Evolutionary conservation across 495 filamentous ascomycete species (phyloP).

Genomic region (Neurospora tetraspora): DNA sequence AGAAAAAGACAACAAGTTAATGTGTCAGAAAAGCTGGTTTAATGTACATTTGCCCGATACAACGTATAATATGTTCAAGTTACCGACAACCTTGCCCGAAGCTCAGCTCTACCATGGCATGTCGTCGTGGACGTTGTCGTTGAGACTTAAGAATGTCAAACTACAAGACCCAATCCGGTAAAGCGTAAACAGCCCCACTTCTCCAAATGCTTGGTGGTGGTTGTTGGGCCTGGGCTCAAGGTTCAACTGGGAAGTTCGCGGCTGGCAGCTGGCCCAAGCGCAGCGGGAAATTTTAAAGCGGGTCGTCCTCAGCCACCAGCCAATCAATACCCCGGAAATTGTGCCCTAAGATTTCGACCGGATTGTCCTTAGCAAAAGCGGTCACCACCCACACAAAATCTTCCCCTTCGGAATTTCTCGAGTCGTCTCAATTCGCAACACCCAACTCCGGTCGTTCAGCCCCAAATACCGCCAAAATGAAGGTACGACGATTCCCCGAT

Average conservation of each 20-base stretch:
- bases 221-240: neutral
- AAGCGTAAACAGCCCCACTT: neutral
- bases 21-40: neutral
- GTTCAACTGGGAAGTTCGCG: neutral
- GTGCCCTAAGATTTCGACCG: constrained; percentile 22
- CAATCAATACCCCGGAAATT: constrained; percentile 17
- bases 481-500: constrained; percentile 12
- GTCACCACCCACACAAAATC: constrained; percentile 24
- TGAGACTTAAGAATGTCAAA: neutral
- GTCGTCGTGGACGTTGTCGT: neutral
- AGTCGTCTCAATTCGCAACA: constrained; percentile 17
- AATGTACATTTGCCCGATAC: fast-evolving
- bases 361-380: constrained; percentile 1
- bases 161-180: neutral
- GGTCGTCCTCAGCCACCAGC: neutral
- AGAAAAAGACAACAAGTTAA: neutral
- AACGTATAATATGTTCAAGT: neutral
- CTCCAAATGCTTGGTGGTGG: neutral
- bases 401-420: constrained; percentile 17
- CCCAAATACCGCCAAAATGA: constrained; percentile 28
- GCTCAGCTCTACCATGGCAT: neutral
- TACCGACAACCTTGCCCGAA: neutral
- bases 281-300: constrained; percentile 1
- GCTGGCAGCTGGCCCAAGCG: neutral
- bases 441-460: constrained; percentile 23